Evolutionary conservation across 177 flowering plant genomes (phyloP).

Genomic region (Vitis hybrid): DNA sequence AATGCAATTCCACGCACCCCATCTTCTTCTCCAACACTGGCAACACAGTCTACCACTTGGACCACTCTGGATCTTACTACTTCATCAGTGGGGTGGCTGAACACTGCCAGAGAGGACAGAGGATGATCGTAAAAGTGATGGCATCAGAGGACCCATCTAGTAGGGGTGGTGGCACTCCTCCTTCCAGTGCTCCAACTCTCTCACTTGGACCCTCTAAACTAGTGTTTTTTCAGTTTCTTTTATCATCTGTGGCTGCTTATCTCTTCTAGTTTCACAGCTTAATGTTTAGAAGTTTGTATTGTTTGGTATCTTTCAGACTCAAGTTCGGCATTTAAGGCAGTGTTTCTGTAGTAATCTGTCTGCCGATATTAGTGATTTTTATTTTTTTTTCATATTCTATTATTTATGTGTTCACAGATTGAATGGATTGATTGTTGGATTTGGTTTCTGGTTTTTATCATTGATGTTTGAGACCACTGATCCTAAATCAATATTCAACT

Average conservation of each 20-base stretch:
- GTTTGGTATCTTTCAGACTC: no score
- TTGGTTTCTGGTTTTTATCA: no score
- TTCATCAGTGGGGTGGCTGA: constrained; percentile 60
- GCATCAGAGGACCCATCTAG: constrained; percentile 13
- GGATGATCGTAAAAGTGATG: constrained; percentile 49
- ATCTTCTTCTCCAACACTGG: constrained; percentile 48
- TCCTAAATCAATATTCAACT: no score
- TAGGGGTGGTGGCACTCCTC: constrained; percentile 1
- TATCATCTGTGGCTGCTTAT: constrained; percentile 10
- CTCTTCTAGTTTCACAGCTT: not conserved
- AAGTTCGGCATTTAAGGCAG: no score
- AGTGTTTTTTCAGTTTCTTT: constrained; percentile 8
- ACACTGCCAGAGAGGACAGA: constrained; percentile 52
- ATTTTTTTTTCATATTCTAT: no score
- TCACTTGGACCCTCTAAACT: not conserved
- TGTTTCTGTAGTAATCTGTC: no score
- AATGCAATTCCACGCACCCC: constrained; percentile 46
- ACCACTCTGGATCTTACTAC: constrained; percentile 41
- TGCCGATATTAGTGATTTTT: no score
- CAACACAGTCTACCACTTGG: constrained; percentile 32
- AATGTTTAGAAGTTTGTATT: no score
- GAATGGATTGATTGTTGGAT: no score
- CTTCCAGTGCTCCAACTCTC: not conserved
- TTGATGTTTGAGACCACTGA: no score
- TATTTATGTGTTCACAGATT: no score